Evolutionary conservation across 768 basidiomycete genomes (phyloP), one percentile per base, ranked within the genome.

Genomic region (Russula sp.): DNA sequence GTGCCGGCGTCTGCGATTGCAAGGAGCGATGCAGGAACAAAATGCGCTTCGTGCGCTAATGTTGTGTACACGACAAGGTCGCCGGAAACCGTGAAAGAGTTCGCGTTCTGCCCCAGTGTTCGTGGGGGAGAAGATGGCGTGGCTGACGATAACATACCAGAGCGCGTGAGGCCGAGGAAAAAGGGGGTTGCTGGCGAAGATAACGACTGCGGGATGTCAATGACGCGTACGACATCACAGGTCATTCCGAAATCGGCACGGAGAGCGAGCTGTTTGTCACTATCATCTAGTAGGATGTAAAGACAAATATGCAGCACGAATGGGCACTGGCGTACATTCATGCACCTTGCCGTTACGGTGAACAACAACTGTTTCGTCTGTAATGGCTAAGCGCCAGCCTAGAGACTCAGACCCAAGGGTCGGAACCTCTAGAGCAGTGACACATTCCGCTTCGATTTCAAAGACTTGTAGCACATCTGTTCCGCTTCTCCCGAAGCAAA

Each of bases 51-150:
- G 70, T 98, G 96, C 0, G 88, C 75, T 7, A 84, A 85, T 0
- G 93, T 91, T 0, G 91, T 93, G 75, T 85, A 96, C 59, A 95
- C 86, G 37, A 96, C 75, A 71, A 91, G 94, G 20, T 84, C 83
- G 0, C 89, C 84, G 0, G 88, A 80, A 14, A 87, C 62, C 18
- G 82, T 80, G 73, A 92, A 91, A 0, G 94, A 96, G 14, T 85
- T 91, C 20, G 73, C 82, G 60, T 82, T 86, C 3, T 75, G 71
- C 1, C 83, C 79, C 4, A 90, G 70, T 1, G 75, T 70, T 13
- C 59, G 70, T 9, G 7, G 53, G 6, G 10, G 53, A 11, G 58
- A 50, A 52, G 65, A 50, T 39, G 40, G 16, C 4, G 50, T 34
- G 6, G 64, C 44, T 6, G 56, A 53, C 11, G 58, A 58, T 37